phyloP scores from a whole-genome alignment of 805 yeast genomes.

The Candida chilensis region DNA sequence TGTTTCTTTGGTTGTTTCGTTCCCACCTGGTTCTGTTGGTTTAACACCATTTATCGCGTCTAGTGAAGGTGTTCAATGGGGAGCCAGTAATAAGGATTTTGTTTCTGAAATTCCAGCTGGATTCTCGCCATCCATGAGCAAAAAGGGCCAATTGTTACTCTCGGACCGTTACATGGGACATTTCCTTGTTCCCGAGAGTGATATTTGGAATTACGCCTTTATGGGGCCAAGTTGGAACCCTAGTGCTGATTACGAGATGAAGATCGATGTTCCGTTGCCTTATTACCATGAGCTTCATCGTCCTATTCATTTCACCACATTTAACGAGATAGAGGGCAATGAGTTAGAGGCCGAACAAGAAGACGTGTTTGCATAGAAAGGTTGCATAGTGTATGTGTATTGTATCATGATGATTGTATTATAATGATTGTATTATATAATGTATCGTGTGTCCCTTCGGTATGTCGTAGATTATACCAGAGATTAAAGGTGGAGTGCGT shows the following conservation, averaged over 20 bases:
- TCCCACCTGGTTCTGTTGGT: conserved; percentile 80
- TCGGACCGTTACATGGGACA: conserved; percentile 74
- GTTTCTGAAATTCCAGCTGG: conserved; percentile 56
- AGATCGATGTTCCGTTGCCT: conserved; percentile 70
- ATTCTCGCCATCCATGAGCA: conserved; percentile 50
- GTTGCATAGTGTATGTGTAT: conserved; percentile 2
- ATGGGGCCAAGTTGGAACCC: conserved; percentile 78
- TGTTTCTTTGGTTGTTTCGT: conserved; percentile 55
- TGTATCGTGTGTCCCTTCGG: background rate
- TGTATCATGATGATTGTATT: background rate
- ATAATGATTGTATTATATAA: background rate
- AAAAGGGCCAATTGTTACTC: conserved; percentile 57
- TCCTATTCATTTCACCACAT: conserved; percentile 76
- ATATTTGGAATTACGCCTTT: conserved; percentile 87
- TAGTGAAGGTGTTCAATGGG: conserved; percentile 75
- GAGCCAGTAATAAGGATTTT: conserved; percentile 47
- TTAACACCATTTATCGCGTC: conserved; percentile 56
- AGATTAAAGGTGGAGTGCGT: no score
- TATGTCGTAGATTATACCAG: background rate
- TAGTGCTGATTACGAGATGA: conserved; percentile 49
- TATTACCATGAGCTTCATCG: conserved; percentile 85
- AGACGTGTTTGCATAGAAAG: conserved; percentile 52
- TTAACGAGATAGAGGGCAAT: conserved; percentile 53
- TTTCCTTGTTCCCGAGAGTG: conserved; percentile 77
- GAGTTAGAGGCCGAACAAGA: conserved; percentile 46